phyloP scores from a whole-genome alignment of 2,329 filamentous ascomycete genomes.

The Herpotrichia juniperi region DNA sequence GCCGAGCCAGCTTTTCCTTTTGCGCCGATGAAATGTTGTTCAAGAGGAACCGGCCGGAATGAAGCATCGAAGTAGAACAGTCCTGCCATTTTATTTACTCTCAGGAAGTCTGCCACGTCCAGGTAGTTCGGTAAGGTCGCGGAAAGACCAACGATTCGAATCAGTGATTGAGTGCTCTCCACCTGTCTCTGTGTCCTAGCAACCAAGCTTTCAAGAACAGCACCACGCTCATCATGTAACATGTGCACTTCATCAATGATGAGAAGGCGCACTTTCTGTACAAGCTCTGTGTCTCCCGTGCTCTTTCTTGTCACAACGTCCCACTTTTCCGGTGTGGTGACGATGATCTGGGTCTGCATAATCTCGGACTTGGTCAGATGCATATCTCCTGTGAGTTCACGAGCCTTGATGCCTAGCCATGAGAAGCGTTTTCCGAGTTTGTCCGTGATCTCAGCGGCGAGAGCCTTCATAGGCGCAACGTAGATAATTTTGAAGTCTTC shows the following conservation, averaged over 20 bases:
- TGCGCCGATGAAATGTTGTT: slow-evolving; percentile 96
- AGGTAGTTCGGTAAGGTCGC: slow-evolving; percentile 96
- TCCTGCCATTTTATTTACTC: slow-evolving; percentile 90
- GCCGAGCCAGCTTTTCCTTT: slow-evolving; percentile 87
- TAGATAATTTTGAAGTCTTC: slow-evolving; percentile 99
- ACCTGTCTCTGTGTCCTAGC: slow-evolving; percentile 95
- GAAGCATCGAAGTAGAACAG: slow-evolving; percentile 97
- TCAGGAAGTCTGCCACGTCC: slow-evolving; percentile 95
- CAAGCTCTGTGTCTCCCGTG: slow-evolving; percentile 94
- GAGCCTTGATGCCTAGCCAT: slow-evolving; percentile 90
- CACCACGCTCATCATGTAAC: slow-evolving; percentile 96
- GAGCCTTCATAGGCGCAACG: slow-evolving; percentile 97
- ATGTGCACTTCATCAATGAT: slow-evolving; percentile 99
- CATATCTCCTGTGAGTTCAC: slow-evolving; percentile 98
- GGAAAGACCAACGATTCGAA: slow-evolving; percentile 93
- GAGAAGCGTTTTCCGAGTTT: slow-evolving; percentile 90
- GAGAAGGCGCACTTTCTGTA: slow-evolving; percentile 93
- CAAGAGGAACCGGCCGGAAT: slow-evolving; percentile 92
- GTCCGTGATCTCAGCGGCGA: slow-evolving; percentile 94
- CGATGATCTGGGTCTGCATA: slow-evolving; percentile 94
- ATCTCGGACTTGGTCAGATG: slow-evolving; percentile 97
- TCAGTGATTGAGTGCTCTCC: slow-evolving; percentile 95
- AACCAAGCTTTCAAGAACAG: slow-evolving; percentile 93
- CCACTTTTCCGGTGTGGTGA: slow-evolving; percentile 99
- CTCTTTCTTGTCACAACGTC: slow-evolving; percentile 97